Base-by-base conservation (phyloP, 75 land plant species). In the Larix kaempferi region DNA sequence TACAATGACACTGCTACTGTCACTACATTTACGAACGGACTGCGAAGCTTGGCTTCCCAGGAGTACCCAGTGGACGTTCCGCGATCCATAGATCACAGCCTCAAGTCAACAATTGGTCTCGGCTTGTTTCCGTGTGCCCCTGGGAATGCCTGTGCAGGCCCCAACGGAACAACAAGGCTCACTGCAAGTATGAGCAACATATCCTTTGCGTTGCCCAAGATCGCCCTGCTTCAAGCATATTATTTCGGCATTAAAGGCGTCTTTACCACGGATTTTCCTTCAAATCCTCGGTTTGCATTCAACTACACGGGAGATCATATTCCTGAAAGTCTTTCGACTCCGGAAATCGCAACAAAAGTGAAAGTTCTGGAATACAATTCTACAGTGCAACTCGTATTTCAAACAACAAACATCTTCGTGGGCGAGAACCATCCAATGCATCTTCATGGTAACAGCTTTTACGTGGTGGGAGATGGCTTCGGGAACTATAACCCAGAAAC, bases 181-280 rank as follows among this genome's bases (percentile, higher is more conserved):
- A 55, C 81, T 23, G 91, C 83, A 10, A 63, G 84, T 19, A 72
- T 89, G 33, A 89, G 86, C 77, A 89, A 89, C 64, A 77, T 89
- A 62, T 82, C 90, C 6, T 89, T 89, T 71, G 65, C 61, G 21
- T 16, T 77, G 6, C 90, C 90, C 16, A 84, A 56, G 13, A 81
- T 76, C 39, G 78, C 90, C 10, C 58, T 85, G 8, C 80, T 85
- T 25, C 81, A 81, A 75, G 78, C 84, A 6, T 78, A 80, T 79
- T 84, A 64, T 78, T 72, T 39, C 71, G 74, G 79, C 26, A 59
- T 59, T 29, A 65, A 62, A 1, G 80, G 84, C 21, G 76, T 84
- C 13, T 84, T 64, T 78, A 64, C 81, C 0, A 54, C 82, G 3
- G 82, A 84, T 39, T 84, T 84, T 49, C 86, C 86, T 2, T 16